These are phyloP conservation scores for Hymenoscyphus occultus DNA, from an alignment of 2,329 filamentous ascomycete species.

Conservation along the genomic window DNA sequence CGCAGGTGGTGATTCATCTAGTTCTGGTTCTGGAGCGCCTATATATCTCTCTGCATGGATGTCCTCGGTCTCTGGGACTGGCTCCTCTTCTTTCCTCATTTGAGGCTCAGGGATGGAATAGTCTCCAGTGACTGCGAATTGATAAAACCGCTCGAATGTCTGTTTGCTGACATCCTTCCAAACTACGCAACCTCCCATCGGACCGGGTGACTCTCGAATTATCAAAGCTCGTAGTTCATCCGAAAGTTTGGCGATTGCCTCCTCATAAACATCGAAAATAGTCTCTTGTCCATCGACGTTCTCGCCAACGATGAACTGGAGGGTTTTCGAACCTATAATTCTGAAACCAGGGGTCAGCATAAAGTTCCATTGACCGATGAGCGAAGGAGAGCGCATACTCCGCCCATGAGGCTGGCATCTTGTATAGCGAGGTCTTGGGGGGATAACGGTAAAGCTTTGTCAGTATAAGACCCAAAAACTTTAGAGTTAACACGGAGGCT, in stretches of 20 bases:
- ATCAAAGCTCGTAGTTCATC: conserved; percentile 13
- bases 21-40: neutral
- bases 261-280: conserved; percentile 23
- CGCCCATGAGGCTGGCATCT: too few species aligned
- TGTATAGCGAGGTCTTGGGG: too few species aligned
- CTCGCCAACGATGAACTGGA: conserved; percentile 27
- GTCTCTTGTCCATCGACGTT: conserved; percentile 18
- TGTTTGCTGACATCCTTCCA: conserved; percentile 24
- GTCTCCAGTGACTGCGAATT: conserved; percentile 29
- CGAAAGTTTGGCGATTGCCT: conserved; percentile 26
- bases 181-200: conserved; percentile 12
- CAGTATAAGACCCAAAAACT: too few species aligned
- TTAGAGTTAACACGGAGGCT: too few species aligned
- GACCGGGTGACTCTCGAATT: conserved; percentile 10
- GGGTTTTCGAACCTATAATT: conserved; percentile 23
- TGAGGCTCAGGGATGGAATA: conserved; percentile 22
- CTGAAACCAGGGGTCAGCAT: conserved; percentile 8
- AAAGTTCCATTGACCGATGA: too few species aligned
- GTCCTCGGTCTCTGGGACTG: too few species aligned
- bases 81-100: conserved; percentile 5
- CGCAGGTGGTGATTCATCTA: neutral
- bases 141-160: conserved; percentile 25
- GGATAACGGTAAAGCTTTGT: too few species aligned
- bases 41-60: neutral
- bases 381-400: too few species aligned